These are phyloP conservation scores for Candida qinlingensis DNA, from an alignment of 805 yeast species.

Conservation along the genomic window DNA sequence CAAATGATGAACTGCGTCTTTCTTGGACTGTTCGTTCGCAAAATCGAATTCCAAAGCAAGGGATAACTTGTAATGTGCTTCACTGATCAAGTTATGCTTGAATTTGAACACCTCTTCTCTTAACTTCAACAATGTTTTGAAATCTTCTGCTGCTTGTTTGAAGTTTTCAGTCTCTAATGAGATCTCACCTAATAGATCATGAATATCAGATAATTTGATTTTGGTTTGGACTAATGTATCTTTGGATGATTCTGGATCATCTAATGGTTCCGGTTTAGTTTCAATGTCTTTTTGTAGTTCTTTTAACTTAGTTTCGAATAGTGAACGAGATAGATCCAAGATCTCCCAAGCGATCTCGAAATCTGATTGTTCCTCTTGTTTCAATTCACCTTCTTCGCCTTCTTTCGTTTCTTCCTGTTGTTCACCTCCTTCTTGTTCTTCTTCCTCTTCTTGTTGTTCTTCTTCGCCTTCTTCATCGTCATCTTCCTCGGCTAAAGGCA, in stretches of 20 bases:
- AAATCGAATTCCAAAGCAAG: constrained; percentile 67
- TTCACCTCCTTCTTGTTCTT: constrained; percentile 25
- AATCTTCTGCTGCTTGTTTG: constrained; percentile 68
- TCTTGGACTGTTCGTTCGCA: constrained; percentile 43
- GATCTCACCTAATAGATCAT: constrained; percentile 82
- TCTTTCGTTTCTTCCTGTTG: constrained; percentile 17
- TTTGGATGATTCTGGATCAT: constrained; percentile 18
- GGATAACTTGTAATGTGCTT: constrained; percentile 76
- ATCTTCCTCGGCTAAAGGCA: constrained; percentile 31
- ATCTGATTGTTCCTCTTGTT: constrained; percentile 54
- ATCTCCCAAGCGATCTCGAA: constrained; percentile 89
- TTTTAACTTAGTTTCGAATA: constrained; percentile 39
- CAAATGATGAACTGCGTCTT: constrained; percentile 50
- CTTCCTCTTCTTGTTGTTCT: constrained; percentile 12
- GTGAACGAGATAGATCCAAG: constrained; percentile 68
- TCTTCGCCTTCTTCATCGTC: constrained; percentile 18
- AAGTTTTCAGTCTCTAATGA: constrained; percentile 88
- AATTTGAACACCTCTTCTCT: constrained; percentile 45
- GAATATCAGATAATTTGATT: constrained; percentile 63
- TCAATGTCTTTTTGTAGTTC: constrained; percentile 21
- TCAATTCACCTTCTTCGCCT: constrained; percentile 21
- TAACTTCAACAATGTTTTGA: constrained; percentile 49
- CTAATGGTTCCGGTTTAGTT: constrained; percentile 5
- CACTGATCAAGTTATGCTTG: constrained; percentile 59
- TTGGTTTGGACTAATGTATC: constrained; percentile 33